These are phyloP conservation scores for Tetrahymena elliotti DNA, from an alignment of 73 alveolate genomes.

Conservation along the genomic window DNA sequence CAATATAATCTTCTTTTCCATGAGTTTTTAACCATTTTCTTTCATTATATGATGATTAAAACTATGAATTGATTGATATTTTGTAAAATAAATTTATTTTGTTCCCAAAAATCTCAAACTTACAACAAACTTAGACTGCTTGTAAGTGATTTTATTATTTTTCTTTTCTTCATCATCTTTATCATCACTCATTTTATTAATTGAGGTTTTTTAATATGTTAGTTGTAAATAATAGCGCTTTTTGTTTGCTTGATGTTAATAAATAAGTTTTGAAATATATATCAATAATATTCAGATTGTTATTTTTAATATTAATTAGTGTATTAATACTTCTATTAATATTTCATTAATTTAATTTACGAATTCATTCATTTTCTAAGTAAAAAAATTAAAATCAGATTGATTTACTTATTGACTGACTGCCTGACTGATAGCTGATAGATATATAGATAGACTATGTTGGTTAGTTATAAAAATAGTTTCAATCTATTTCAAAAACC, in stretches of 20 bases:
- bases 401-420: background rate
- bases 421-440: no score
- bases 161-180: background rate
- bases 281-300: background rate
- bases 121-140: background rate
- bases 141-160: background rate
- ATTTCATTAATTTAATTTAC: background rate
- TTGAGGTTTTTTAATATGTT: no score
- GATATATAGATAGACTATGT: background rate
- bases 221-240: background rate
- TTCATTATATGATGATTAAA: slow-evolving; percentile 43
- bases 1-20: slow-evolving; percentile 53
- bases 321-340: background rate
- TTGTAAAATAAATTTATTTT: background rate
- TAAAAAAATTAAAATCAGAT: background rate
- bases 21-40: slow-evolving; percentile 64
- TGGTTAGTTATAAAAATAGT: background rate
- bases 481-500: background rate
- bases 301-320: no score
- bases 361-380: background rate
- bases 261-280: background rate
- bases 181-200: background rate
- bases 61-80: background rate
- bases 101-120: background rate
- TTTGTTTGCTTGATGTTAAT: background rate